These are phyloP conservation scores for Brassica incana DNA, from an alignment of 345 rosid species.

Conservation along the genomic window DNA sequence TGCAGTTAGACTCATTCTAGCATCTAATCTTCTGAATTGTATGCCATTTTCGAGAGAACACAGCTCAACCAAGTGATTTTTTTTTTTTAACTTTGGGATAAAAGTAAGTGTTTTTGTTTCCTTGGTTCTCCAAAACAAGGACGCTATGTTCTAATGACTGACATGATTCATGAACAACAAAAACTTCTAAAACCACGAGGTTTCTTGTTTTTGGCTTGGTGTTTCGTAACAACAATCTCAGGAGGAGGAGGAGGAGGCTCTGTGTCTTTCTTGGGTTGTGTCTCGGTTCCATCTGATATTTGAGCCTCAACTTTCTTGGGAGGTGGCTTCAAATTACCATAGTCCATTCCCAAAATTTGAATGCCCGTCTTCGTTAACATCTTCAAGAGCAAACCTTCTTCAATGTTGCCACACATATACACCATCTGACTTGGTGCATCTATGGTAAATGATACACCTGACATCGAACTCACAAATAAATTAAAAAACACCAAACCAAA, in stretches of 20 bases:
- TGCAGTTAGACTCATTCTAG: too few species aligned
- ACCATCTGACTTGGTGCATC: constrained; percentile 14
- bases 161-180: too few species aligned
- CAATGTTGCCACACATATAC: constrained; percentile 31
- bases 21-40: too few species aligned
- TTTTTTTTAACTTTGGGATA: too few species aligned
- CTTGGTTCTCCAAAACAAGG: neutral
- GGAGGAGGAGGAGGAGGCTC: neutral
- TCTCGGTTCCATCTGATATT: neutral
- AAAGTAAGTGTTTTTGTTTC: too few species aligned
- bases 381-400: constrained; percentile 29
- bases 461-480: constrained; percentile 5
- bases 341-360: neutral
- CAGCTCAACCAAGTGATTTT: neutral
- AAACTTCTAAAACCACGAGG: too few species aligned
- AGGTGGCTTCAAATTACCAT: constrained; percentile 19
- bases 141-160: neutral
- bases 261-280: neutral
- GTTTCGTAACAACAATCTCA: too few species aligned
- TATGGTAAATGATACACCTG: constrained; percentile 34
- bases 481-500: neutral
- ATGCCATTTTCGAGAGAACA: too few species aligned
- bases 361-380: constrained; percentile 15
- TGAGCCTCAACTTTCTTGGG: constrained; percentile 23
- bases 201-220: too few species aligned